Evolutionary conservation across 805 yeast genomes (phyloP).

Genomic region (Candida vaughaniae): DNA sequence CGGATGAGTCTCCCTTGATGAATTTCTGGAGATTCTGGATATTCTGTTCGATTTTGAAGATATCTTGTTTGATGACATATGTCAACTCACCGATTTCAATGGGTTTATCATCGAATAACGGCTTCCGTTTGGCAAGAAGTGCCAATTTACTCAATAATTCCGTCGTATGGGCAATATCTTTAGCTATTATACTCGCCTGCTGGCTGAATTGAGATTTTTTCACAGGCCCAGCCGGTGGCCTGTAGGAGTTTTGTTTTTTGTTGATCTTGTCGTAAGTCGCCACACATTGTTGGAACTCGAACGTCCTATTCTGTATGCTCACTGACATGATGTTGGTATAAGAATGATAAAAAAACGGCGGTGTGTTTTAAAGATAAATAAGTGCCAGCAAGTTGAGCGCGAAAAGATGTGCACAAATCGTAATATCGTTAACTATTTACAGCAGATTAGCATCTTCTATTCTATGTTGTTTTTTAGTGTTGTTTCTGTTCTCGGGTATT

Average conservation of each 20-base stretch:
- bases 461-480: too few species aligned
- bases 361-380: too few species aligned
- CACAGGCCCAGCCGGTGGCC: constrained; percentile 22
- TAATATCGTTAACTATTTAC: too few species aligned
- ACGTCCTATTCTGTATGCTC: constrained; percentile 75
- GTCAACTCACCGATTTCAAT: constrained; percentile 92
- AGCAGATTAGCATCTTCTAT: too few species aligned
- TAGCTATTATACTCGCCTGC: constrained; percentile 81
- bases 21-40: constrained; percentile 60
- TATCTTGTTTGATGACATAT: constrained; percentile 81
- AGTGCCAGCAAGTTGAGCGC: too few species aligned
- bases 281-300: constrained; percentile 92
- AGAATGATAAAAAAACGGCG: too few species aligned
- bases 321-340: constrained; percentile 5
- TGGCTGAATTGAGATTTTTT: constrained; percentile 41
- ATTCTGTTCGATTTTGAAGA: constrained; percentile 73
- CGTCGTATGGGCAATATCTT: constrained; percentile 84
- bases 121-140: constrained; percentile 80
- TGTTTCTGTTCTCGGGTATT: too few species aligned
- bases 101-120: constrained; percentile 91
- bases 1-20: constrained; percentile 44
- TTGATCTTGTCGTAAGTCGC: constrained; percentile 65
- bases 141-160: constrained; percentile 80
- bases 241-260: constrained; percentile 32
- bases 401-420: too few species aligned